Conservation (phyloP, 2,329 filamentous ascomycete species). For the Phyllachora maydis region DNA sequence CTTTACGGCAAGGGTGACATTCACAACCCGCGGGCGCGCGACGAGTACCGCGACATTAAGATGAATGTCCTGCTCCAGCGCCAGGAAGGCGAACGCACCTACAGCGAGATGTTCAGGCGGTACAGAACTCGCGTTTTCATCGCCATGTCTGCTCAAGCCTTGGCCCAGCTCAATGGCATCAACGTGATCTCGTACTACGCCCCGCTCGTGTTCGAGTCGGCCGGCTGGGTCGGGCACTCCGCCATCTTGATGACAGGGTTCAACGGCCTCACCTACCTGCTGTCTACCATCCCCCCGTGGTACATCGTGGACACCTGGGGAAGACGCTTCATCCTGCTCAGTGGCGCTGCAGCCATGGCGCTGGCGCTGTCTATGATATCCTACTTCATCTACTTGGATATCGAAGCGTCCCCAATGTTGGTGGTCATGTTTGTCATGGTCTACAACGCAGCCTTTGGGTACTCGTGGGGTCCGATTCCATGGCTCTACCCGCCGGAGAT, state of each 20-base stretch:
- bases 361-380: constrained; percentile 76
- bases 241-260: constrained; percentile 95
- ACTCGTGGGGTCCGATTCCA: constrained; percentile 87
- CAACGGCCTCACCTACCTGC: constrained; percentile 74
- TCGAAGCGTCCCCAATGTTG: constrained; percentile 55
- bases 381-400: constrained; percentile 84
- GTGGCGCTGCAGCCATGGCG: constrained; percentile 76
- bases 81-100: constrained; percentile 85
- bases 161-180: constrained; percentile 95
- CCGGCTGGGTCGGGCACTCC: constrained; percentile 80
- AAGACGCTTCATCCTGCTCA: constrained; percentile 71
- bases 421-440: constrained; percentile 95
- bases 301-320: constrained; percentile 90
- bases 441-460: constrained; percentile 94
- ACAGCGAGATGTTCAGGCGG: constrained; percentile 82
- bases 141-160: constrained; percentile 91
- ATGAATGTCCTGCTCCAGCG: constrained; percentile 88
- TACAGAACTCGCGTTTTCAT: constrained; percentile 90
- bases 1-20: constrained; percentile 92
- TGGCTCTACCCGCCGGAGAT: constrained; percentile 99
- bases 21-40: constrained; percentile 75
- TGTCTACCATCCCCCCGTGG: constrained; percentile 90
- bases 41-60: constrained; percentile 97
- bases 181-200: constrained; percentile 99
- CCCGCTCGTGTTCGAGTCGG: constrained; percentile 86